Evolutionary conservation across 257 asterid species (phyloP), one percentile per base, ranked within the genome.

Genomic region (Linaria vulgaris): DNA sequence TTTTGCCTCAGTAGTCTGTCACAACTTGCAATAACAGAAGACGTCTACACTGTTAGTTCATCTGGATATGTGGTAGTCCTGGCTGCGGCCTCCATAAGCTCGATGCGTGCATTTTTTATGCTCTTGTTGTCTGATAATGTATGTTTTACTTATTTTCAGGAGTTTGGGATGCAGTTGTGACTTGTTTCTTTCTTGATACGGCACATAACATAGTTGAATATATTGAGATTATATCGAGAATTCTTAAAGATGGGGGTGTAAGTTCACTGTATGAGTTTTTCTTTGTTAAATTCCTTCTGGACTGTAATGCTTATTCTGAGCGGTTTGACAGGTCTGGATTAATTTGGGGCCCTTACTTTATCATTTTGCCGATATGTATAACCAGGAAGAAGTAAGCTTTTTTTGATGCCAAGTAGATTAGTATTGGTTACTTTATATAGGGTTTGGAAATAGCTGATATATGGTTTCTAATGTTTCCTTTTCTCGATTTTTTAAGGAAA

Each of bases 201-300:
- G 99, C 97, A n/a, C 99, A 92, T 79, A 92, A 92, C 76, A 76
- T 92, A 69, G 91, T 90, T 58, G 94, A 89, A 77, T 92, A 92
- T 67, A 85, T 92, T 60, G 97, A 92, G 74, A 84, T 79, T 63
- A 83, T 92, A 69, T 89, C 99, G 34, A 85, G 67, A 78, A 74
- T 92, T 79, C 88, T 92, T 64, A 92, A 87, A 80, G 94, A 89
- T 61, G 96, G 83, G 60, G 99, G 97, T 63, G 99, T 92, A 82
- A 80, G 97, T 76, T 66, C 19, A 49, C 10, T 34, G 6, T 27
- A 27, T 6, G 41, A 34, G 41, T 69, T 68, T 24, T 54, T 41
- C 67, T 59, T 31, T 61, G 43, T 75, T 51, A 49, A 59, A 21
- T 56, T 21, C 17, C 41, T 58, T 44, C 25, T 48, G 51, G 63